Conservation (phyloP, 2,329 filamentous ascomycete genomes). For the Paecilomyces dactylethromorphus region DNA sequence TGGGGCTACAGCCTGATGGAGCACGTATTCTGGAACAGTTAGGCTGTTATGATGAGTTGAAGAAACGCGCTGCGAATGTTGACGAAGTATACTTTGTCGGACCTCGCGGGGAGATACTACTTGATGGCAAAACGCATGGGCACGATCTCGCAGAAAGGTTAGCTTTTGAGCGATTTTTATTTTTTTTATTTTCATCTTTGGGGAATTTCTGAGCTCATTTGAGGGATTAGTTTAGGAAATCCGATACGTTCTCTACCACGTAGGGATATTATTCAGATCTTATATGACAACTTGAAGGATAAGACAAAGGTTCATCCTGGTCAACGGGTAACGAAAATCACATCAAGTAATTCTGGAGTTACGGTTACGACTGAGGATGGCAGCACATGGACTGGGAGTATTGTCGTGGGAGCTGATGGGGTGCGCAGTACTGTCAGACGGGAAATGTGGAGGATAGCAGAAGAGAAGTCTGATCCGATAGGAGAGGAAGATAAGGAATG, state of each 20-base stretch:
- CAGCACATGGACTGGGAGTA: constrained; percentile 9
- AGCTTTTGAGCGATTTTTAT: neutral
- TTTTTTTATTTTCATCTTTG: too few species aligned
- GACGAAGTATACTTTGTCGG: neutral
- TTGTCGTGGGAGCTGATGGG: constrained; percentile 16
- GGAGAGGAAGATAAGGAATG: neutral
- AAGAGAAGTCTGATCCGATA: neutral
- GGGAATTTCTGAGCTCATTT: too few species aligned
- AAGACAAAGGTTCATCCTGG: neutral
- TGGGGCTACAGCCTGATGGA: neutral
- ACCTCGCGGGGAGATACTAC: neutral
- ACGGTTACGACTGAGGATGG: constrained; percentile 8
- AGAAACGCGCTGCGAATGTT: neutral
- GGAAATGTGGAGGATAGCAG: constrained; percentile 1
- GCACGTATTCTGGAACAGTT: constrained; percentile 1
- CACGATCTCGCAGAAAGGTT: neutral
- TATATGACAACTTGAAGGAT: neutral
- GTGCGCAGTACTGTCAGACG: constrained; percentile 11
- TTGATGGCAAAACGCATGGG: neutral
- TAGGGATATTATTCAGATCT: neutral
- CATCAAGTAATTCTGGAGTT: neutral
- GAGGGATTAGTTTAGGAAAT: neutral
- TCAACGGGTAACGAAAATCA: neutral
- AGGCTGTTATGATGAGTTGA: neutral
- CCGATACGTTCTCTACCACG: neutral